phyloP scores from a whole-genome alignment of 371 early-diverging fungal genomes.

The Mucor circinelloides region DNA sequence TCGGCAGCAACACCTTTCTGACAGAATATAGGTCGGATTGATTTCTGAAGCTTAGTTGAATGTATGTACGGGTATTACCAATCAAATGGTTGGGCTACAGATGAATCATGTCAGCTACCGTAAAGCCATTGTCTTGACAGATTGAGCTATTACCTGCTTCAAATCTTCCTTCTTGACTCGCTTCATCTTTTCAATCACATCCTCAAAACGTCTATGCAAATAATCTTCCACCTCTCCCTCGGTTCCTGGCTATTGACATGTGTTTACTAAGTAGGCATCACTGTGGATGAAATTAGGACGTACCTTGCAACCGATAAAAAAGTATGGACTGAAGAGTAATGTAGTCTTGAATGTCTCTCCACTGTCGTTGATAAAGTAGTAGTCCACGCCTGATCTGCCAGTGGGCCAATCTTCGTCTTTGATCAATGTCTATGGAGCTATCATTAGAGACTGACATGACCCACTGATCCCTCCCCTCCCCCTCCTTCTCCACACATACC shows the following conservation, averaged over 20 bases:
- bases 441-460: not conserved
- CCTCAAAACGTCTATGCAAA: constrained; percentile 75
- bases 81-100: constrained; percentile 87
- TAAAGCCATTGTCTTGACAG: not conserved
- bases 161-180: constrained; percentile 85
- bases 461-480: no score
- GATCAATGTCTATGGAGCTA: constrained; percentile 52
- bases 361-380: constrained; percentile 91
- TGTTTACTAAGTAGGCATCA: not conserved
- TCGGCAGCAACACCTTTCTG: constrained; percentile 72
- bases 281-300: not conserved
- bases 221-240: constrained; percentile 90
- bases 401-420: constrained; percentile 64
- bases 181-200: constrained; percentile 62
- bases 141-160: constrained; percentile 62
- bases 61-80: constrained; percentile 69
- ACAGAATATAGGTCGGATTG: constrained; percentile 79
- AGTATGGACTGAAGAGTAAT: constrained; percentile 86
- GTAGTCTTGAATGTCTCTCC: constrained; percentile 91
- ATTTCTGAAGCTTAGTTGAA: constrained; percentile 87
- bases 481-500: constrained; percentile 45
- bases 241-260: constrained; percentile 55
- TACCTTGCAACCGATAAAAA: constrained; percentile 84
- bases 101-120: not conserved
- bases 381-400: constrained; percentile 85